Percentiles rank a stretch among this genome's conserved stretches.
These are phyloP conservation scores for Aspergillus cristatus DNA, from an alignment of 495 filamentous ascomycete species.

Conservation along the genomic window DNA sequence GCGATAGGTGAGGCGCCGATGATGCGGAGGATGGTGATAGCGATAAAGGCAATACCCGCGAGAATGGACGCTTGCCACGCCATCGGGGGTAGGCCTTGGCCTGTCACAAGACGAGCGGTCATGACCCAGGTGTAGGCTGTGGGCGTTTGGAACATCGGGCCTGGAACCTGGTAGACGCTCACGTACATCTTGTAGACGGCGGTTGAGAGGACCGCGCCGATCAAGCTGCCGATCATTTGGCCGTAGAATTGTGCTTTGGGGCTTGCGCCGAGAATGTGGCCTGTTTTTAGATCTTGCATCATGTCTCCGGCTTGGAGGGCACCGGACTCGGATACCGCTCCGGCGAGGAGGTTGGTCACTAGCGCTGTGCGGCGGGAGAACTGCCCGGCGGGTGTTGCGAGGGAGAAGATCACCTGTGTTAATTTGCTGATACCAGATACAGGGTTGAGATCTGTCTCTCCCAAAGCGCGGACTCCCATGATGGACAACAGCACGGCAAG, in stretches of 20 bases:
- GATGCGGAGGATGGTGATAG: slow-evolving; percentile 60
- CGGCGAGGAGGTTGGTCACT: slow-evolving; percentile 86
- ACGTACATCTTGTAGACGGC: slow-evolving; percentile 89
- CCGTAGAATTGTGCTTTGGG: slow-evolving; percentile 96
- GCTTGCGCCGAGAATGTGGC: slow-evolving; percentile 82
- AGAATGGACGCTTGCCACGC: slow-evolving; percentile 67
- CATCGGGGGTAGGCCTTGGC: slow-evolving; percentile 76
- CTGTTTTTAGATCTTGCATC: slow-evolving; percentile 97
- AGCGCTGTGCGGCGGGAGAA: slow-evolving; percentile 54
- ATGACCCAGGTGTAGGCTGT: slow-evolving; percentile 97
- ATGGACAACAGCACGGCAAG: slow-evolving; percentile 83
- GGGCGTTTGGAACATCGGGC: slow-evolving; percentile 83
- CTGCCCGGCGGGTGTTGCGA: slow-evolving; percentile 72
- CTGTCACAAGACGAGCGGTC: slow-evolving; percentile 88
- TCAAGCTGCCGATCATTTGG: slow-evolving; percentile 80
- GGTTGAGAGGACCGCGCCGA: slow-evolving; percentile 82
- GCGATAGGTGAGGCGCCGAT: slow-evolving; percentile 33
- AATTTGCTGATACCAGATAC: slow-evolving; percentile 95
- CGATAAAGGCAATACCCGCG: slow-evolving; percentile 59
- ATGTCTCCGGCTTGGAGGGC: slow-evolving; percentile 94
- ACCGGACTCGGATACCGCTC: slow-evolving; percentile 81
- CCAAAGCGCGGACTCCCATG: slow-evolving; percentile 91
- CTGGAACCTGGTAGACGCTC: slow-evolving; percentile 77
- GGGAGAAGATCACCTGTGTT: slow-evolving; percentile 87
- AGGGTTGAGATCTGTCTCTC: slow-evolving; percentile 94